These are phyloP conservation scores for Amphibolis antarctica DNA, from an alignment of 106 monocot genomes.

Conservation along the genomic window DNA sequence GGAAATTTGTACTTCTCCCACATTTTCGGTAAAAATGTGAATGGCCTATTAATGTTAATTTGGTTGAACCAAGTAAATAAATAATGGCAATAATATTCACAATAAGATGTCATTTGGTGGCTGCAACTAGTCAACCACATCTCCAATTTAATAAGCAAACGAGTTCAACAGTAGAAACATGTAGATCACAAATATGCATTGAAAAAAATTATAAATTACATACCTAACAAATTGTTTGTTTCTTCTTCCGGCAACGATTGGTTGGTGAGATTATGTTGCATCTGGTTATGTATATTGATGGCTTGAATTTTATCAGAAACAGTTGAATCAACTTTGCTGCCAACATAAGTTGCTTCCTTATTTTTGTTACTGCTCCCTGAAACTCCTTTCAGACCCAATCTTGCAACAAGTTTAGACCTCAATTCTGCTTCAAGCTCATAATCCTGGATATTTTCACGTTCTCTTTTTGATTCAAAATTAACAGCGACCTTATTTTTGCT, in stretches of 20 bases:
- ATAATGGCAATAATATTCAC: too few relatives aligned
- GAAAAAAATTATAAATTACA: too few relatives aligned
- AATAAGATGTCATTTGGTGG: too few relatives aligned
- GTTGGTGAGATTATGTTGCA: conserved; percentile 5
- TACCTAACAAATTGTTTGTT: conserved; percentile 1
- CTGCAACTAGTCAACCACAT: neutral
- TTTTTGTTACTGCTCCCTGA: conserved; percentile 18
- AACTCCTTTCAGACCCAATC: conserved; percentile 31
- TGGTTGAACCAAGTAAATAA: too few relatives aligned
- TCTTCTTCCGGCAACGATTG: conserved; percentile 16
- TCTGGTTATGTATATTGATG: neutral
- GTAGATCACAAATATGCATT: too few relatives aligned
- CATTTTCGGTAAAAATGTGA: too few relatives aligned
- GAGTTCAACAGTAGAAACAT: too few relatives aligned
- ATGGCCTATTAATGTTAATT: too few relatives aligned
- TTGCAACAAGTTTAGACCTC: conserved; percentile 61
- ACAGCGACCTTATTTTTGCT: conserved; percentile 9
- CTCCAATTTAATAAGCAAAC: neutral
- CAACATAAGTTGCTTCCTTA: conserved; percentile 6
- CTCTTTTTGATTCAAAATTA: conserved; percentile 20
- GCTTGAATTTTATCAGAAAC: neutral
- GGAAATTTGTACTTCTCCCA: too few relatives aligned
- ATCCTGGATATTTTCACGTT: conserved; percentile 28
- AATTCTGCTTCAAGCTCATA: conserved; percentile 84
- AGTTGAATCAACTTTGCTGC: conserved; percentile 3